Conservation (phyloP, 371 early-diverging fungal genomes). For the Mucor velutinosus region DNA sequence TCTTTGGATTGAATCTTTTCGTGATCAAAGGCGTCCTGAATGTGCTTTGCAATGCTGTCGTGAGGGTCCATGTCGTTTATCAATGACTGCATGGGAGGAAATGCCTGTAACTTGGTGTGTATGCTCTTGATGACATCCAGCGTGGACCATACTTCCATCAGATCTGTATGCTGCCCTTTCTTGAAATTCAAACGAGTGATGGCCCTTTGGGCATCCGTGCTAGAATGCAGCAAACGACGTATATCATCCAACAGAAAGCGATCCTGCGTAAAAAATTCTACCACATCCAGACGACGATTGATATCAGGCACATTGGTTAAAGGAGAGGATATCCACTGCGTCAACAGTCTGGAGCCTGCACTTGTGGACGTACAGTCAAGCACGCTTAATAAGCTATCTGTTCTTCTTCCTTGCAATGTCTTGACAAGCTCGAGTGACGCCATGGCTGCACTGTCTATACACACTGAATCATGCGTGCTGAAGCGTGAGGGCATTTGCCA, state of each 20-base stretch:
- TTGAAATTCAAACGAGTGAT: slow-evolving; percentile 71
- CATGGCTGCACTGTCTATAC: slow-evolving; percentile 66
- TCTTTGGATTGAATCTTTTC: slow-evolving; percentile 39
- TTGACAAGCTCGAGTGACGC: slow-evolving; percentile 59
- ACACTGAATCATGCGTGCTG: slow-evolving; percentile 47
- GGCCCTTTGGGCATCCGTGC: slow-evolving; percentile 73
- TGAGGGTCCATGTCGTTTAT: slow-evolving; percentile 32
- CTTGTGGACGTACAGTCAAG: slow-evolving; percentile 81
- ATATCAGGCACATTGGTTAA: slow-evolving; percentile 60
- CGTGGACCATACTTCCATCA: slow-evolving; percentile 63
- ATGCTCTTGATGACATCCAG: slow-evolving; percentile 50
- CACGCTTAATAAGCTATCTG: slow-evolving; percentile 67
- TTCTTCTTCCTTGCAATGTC: slow-evolving; percentile 44
- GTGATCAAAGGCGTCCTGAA: slow-evolving; percentile 49
- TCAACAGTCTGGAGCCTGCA: slow-evolving; percentile 77
- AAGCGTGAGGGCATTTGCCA: slow-evolving; percentile 54
- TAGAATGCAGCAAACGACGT: slow-evolving; percentile 48
- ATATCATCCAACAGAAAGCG: slow-evolving; percentile 55
- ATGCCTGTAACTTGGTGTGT: slow-evolving; percentile 25
- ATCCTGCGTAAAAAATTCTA: slow-evolving; percentile 64
- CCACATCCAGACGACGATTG: slow-evolving; percentile 65
- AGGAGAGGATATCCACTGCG: slow-evolving; percentile 71
- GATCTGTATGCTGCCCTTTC: slow-evolving; percentile 66
- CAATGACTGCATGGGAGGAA: background rate
- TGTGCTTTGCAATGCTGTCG: slow-evolving; percentile 25